Evolutionary conservation across 345 rosid genomes (phyloP).

Genomic region (Citropsis articulata): DNA sequence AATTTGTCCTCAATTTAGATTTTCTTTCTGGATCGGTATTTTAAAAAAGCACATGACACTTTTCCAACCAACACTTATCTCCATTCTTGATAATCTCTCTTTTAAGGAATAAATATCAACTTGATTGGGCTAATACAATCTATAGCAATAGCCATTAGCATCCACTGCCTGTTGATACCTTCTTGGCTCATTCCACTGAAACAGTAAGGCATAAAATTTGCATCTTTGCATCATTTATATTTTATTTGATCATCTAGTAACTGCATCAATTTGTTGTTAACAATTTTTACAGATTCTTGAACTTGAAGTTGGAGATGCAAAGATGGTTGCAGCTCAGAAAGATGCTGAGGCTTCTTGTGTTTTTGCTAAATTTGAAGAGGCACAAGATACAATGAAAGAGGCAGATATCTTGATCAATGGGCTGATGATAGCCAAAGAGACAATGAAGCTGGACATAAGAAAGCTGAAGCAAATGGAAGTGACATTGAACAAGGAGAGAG

Average conservation of each 20-base stretch:
- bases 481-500: constrained; percentile 52
- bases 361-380: constrained; percentile 84
- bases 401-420: constrained; percentile 83
- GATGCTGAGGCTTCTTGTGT: constrained; percentile 63
- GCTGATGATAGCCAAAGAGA: constrained; percentile 71
- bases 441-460: constrained; percentile 61
- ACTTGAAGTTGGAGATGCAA: constrained; percentile 67
- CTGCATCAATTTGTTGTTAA: background rate
- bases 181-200: background rate
- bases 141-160: background rate
- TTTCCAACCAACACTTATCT: background rate
- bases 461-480: constrained; percentile 46
- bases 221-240: background rate
- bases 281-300: constrained; percentile 57
- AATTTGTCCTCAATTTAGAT: background rate
- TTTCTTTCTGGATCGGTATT: background rate
- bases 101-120: background rate
- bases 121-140: background rate
- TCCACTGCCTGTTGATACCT: background rate
- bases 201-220: background rate
- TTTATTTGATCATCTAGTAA: background rate
- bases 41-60: background rate
- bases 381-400: constrained; percentile 76
- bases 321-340: constrained; percentile 58
- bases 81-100: background rate